phyloP scores from a whole-genome alignment of 495 filamentous ascomycete species.

The Penicillium arizonense region DNA sequence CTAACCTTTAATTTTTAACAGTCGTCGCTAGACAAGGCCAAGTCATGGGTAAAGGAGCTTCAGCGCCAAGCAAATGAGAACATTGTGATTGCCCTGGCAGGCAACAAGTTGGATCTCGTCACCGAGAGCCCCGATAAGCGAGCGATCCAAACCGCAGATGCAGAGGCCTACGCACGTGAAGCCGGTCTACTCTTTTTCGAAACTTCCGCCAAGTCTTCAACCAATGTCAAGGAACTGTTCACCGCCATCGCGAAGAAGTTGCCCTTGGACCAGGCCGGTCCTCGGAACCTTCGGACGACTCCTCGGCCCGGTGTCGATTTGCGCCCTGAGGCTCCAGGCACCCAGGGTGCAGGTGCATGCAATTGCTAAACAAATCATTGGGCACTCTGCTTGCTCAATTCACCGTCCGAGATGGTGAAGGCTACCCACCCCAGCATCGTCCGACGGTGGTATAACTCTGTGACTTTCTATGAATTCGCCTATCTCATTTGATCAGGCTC shows the following conservation, averaged over 20 bases:
- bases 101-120: conserved; percentile 96
- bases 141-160: conserved; percentile 82
- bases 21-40: conserved; percentile 97
- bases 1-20: conserved; percentile 31
- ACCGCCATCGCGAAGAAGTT: conserved; percentile 98
- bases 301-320: conserved; percentile 79
- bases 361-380: conserved; percentile 58
- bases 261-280: conserved; percentile 90
- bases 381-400: neutral
- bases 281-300: conserved; percentile 73
- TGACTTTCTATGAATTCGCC: conserved; percentile 12
- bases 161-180: conserved; percentile 91
- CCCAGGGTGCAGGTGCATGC: conserved; percentile 71
- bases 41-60: conserved; percentile 98
- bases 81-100: conserved; percentile 96
- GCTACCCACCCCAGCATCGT: neutral
- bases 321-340: conserved; percentile 71
- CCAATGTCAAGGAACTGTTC: conserved; percentile 93
- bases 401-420: neutral
- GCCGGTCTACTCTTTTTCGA: conserved; percentile 95
- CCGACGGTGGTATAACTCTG: conserved; percentile 2
- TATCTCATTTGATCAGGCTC: conserved; percentile 1
- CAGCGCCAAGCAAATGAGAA: conserved; percentile 99
- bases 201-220: conserved; percentile 93
- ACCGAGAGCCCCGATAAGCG: conserved; percentile 88